Evolutionary conservation across 2,329 filamentous ascomycete genomes (phyloP), one percentile per base, ranked within the genome.

Genomic region (Aspergillus sp.): DNA sequence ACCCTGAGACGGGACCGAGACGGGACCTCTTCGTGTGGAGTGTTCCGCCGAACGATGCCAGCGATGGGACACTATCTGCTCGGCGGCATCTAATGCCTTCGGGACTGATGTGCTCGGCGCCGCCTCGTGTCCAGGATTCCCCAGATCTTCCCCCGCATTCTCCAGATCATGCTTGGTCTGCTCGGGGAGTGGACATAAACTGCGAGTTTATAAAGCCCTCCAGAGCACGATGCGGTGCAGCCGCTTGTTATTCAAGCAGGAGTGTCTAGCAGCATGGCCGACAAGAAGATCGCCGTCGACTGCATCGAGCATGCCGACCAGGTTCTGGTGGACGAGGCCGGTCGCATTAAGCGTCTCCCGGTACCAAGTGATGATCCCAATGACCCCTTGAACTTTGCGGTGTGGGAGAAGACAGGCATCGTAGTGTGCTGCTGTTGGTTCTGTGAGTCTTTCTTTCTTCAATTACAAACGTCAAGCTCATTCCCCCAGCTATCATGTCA

Each of bases 381-480:
- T 58, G 68, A 71, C 57, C 69, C 69, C 5, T 61, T 71, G 30
- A 71, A 71, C 32, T 68, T 64, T 39, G 61, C 66, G 0, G 17
- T 36, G 2, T 67, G 65, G 66, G 67, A 70, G 59, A 71, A 71
- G 56, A 39, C 56, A 0, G 68, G 65, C 8, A 63, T 71, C 32
- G 66, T 71, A 21, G 48, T 69, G 23, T 68, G 69, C 50, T 71
- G 68, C 51, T 71, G 69, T 54, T 71, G 69, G 69, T 71, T 71
- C 21, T 71, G 66, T 68, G 21, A 15, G 32, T 30, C 54, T 63
- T 61, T 8, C 25, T 4, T 3, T 8, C 5, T 19, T 23, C 0
- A 21, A 21, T 1, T 23, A 25, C 2, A 4, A 5, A 13, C 10
- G 19, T 25, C 25, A 13, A 45, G 15, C 49, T 2, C 32, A 36